Base-by-base conservation (phyloP, 208 protist species). In the Paratrypanosoma confusum region DNA sequence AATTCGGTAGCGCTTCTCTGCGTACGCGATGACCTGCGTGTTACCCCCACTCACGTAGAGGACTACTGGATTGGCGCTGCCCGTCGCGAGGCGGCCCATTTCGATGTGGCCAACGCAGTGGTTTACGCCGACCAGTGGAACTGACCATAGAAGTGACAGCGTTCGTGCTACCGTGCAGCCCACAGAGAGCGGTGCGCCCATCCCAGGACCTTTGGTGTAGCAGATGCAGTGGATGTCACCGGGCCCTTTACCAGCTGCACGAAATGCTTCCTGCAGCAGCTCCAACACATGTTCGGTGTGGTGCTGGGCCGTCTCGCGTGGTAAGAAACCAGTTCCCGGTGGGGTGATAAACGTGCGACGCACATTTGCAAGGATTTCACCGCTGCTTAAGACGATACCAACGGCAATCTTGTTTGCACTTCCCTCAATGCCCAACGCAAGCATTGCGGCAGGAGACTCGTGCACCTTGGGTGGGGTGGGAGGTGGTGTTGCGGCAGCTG, bases 91-190 rank as follows among this genome's bases (percentile, higher is more conserved):
- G 26, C 97, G 68, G 10, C 98, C 98, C 98, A 99, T 99, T 69
- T 99, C 98, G 55, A 99, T 99, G 71, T 99, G 98, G 0, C 90
- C 97, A 11, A 99, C 80, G 59, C 98, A 99, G 65, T 99, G 98
- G 63, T 99, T 99, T 3, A 99, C 98, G 1, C 89, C 90, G 11
- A 99, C 73, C 7, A 99, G 56, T 16, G 95, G 96, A 34, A 82
- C 74, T 17, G 74, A 63, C 92, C 89, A 97, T 36, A 73, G 42
- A 6, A 90, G 57, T 3, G 76, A 80, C 3, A 90, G 73, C 11
- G 74, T 71, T 39, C 71, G 70, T 13, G 81, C 81, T 1, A 90
- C 76, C 1, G 76, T 85, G 68, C 81, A 90, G 7, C 81, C 73
- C 10, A 90, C 71, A 5, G 77, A 71, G 7, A 99, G 74, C 16